These are phyloP conservation scores for Brassica nigra DNA, from an alignment of 345 rosid species.

Conservation along the genomic window DNA sequence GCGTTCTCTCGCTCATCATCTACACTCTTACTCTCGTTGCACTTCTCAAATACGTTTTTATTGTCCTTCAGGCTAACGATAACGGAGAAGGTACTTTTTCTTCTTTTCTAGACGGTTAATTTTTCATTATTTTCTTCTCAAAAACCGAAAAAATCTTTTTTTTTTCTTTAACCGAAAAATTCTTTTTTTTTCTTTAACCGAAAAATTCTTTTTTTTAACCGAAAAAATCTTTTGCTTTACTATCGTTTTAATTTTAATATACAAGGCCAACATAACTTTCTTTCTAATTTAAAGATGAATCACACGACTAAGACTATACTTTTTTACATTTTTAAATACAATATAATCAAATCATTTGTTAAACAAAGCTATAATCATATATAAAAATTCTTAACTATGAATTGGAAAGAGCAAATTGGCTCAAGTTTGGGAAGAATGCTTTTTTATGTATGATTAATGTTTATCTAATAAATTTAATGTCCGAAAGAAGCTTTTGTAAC, in stretches of 20 bases:
- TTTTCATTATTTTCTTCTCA: not conserved
- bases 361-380: not conserved
- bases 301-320: not conserved
- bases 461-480: not conserved
- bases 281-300: not conserved
- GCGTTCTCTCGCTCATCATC: conserved; percentile 69
- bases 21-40: conserved; percentile 61
- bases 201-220: too few relatives aligned
- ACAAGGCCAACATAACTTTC: not conserved
- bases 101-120: not conserved
- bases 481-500: not conserved
- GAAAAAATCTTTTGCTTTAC: not conserved
- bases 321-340: not conserved
- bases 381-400: not conserved
- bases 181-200: too few relatives aligned
- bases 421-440: not conserved
- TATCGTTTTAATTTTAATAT: not conserved
- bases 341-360: not conserved
- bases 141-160: too few relatives aligned
- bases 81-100: conserved; percentile 65
- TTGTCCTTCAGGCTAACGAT: conserved; percentile 79
- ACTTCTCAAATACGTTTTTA: conserved; percentile 60
- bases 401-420: not conserved
- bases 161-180: too few relatives aligned
- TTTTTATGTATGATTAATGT: not conserved